Base-by-base conservation (phyloP, 2,329 filamentous ascomycete genomes). In the Teratosphaeria destructans region DNA sequence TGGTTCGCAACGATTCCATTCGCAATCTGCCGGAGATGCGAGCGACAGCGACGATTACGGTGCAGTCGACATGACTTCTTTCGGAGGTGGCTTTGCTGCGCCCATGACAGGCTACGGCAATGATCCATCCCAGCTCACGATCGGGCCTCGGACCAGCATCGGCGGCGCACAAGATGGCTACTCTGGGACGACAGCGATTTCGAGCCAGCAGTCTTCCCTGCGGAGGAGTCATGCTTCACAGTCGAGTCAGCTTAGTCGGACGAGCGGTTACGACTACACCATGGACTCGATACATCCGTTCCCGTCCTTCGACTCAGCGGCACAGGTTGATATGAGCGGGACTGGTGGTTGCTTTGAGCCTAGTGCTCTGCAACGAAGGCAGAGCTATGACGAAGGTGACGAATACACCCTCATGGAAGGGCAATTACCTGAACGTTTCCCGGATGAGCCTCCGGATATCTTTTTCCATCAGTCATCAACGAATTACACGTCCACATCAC, bases 321-420 rank as follows among this genome's bases (percentile, higher is more conserved):
- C 88, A 5, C 83, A 88, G 58, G 87, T 96, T 56, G 93, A 97
- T 73, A 91, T 90, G 54, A 88, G 85, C 56, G 92, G 89, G 7
- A 96, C 91, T n/a, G 94, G 93, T 49, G 94, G 94, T 1, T 75
- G 96, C 32, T 85, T 91, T 62, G 83, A 89, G 60, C 91, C 92
- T 2, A 84, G 80, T 56, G 80, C 79, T 6, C 82, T 76, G 62
- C 73, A 72, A 52, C 77, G 91, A 64, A 84, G 90, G 61, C 79
- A 91, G 67, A 96, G 91, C 74, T 96, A 94, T 67, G 93, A 97
- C 66, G 90, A 96, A 71, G 93, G 90, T 1, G 94, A 96, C 66
- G 94, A 97, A 72, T 81, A 74, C 54, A 73, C 71, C 5, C 68
- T 80, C 39, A 77, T 73, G 64, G 76, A 79, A 54, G 70, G 70